Conservation (phyloP, 108 stramenopile species). For the Cyclotella sp. region DNA sequence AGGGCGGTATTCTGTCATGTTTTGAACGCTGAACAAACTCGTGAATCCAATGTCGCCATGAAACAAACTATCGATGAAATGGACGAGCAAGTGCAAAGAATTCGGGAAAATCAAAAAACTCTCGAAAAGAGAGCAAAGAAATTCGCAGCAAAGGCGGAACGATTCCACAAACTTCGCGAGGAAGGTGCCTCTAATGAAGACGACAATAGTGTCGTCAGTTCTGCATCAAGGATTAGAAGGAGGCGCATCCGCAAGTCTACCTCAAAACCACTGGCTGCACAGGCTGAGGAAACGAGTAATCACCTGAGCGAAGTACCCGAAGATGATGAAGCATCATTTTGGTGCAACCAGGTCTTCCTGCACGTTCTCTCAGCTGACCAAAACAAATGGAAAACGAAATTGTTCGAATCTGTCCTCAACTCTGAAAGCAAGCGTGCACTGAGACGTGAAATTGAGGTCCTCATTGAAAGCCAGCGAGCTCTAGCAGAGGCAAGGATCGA, state of each 20-base stretch:
- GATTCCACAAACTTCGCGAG: slow-evolving; percentile 47
- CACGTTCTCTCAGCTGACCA: slow-evolving; percentile 8
- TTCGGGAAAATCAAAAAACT: slow-evolving; percentile 37
- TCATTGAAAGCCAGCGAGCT: not conserved
- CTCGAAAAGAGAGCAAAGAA: slow-evolving; percentile 43
- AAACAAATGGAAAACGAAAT: slow-evolving; percentile 21
- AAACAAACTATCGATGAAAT: slow-evolving; percentile 33
- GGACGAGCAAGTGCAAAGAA: slow-evolving; percentile 35
- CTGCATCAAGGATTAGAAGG: slow-evolving; percentile 37
- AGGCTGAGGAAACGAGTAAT: not conserved
- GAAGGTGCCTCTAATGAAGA: slow-evolving; percentile 33
- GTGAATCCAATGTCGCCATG: slow-evolving; percentile 31
- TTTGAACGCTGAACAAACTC: slow-evolving; percentile 40
- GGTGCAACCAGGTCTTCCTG: slow-evolving; percentile 18
- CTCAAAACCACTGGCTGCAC: slow-evolving; percentile 3
- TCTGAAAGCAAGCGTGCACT: slow-evolving; percentile 24
- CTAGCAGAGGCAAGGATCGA: not conserved
- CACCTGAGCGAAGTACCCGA: slow-evolving; percentile 4
- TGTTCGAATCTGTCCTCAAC: slow-evolving; percentile 12
- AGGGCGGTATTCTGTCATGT: slow-evolving; percentile 38
- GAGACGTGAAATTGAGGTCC: not conserved
- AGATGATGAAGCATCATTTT: not conserved
- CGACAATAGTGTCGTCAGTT: slow-evolving; percentile 43
- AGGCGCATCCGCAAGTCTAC: slow-evolving; percentile 37
- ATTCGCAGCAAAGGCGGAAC: slow-evolving; percentile 48